These are phyloP conservation scores for Agrocybe pediades DNA, from an alignment of 768 basidiomycete species.

Conservation along the genomic window DNA sequence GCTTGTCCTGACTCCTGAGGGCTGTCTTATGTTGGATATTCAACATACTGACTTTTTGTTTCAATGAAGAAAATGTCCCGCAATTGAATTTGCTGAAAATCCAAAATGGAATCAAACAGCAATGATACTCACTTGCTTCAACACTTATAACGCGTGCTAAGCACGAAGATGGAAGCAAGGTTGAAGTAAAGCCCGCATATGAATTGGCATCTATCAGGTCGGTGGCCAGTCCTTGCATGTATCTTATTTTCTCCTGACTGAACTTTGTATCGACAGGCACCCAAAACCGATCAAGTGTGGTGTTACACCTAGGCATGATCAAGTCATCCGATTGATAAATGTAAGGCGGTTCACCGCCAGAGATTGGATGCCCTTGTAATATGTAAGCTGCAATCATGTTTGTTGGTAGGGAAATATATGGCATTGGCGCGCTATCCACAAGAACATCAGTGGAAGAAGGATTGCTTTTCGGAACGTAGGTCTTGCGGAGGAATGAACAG, in stretches of 20 bases:
- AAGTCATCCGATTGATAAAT: neutral
- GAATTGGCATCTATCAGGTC: neutral
- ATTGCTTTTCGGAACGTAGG: too few species aligned
- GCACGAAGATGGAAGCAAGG: neutral
- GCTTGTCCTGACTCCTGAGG: neutral
- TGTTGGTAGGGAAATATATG: too few species aligned
- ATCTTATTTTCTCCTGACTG: neutral
- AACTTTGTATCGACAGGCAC: neutral
- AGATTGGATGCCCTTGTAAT: too few species aligned
- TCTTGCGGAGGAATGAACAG: too few species aligned
- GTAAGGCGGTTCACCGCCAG: neutral
- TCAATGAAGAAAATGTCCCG: neutral
- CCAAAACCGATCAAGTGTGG: constrained; percentile 1
- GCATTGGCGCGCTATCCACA: too few species aligned
- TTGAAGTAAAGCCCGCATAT: neutral
- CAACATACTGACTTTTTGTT: neutral
- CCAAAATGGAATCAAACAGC: neutral
- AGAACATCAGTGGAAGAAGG: too few species aligned
- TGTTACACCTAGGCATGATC: neutral
- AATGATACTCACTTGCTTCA: neutral
- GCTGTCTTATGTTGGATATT: neutral
- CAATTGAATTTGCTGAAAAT: neutral
- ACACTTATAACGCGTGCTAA: neutral
- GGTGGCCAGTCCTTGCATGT: neutral
- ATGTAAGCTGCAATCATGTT: too few species aligned